phyloP scores from a whole-genome alignment of 2,329 filamentous ascomycete species.

The Fusarium tupiense region DNA sequence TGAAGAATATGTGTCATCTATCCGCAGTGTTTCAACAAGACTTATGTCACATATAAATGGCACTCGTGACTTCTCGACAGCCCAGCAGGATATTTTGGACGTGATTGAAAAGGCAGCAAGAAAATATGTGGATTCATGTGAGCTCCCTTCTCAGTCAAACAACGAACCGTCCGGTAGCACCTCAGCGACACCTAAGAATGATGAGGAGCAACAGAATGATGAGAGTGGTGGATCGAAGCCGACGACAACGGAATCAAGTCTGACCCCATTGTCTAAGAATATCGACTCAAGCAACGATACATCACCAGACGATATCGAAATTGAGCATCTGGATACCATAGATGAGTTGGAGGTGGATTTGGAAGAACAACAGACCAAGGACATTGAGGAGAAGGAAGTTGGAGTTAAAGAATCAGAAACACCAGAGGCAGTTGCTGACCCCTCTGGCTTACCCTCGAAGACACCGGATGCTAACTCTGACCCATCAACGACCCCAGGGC shows the following conservation, averaged over 20 bases:
- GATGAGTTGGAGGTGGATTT: constrained; percentile 42
- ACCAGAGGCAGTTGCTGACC: neutral
- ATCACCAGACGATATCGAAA: constrained; percentile 61
- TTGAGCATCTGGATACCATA: constrained; percentile 51
- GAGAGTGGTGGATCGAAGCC: neutral
- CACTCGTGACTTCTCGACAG: constrained; percentile 45
- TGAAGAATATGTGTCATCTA: constrained; percentile 44
- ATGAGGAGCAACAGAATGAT: constrained; percentile 2
- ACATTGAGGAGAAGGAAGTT: constrained; percentile 7
- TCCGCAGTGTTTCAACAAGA: constrained; percentile 54
- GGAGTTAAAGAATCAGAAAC: constrained; percentile 1
- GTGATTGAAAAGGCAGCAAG: constrained; percentile 61
- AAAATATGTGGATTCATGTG: constrained; percentile 58
- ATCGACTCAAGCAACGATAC: constrained; percentile 40
- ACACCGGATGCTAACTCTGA: neutral
- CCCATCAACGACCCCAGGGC: neutral
- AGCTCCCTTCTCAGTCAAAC: constrained; percentile 32
- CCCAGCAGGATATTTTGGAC: constrained; percentile 60
- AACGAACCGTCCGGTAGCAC: constrained; percentile 18
- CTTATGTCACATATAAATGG: constrained; percentile 56
- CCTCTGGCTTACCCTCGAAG: neutral
- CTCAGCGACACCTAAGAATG: constrained; percentile 3
- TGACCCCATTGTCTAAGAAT: constrained; percentile 9
- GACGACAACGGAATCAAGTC: neutral
- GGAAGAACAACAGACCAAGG: constrained; percentile 36